These are phyloP conservation scores for Amanita inopinata DNA, from an alignment of 768 basidiomycete genomes.

Conservation along the genomic window DNA sequence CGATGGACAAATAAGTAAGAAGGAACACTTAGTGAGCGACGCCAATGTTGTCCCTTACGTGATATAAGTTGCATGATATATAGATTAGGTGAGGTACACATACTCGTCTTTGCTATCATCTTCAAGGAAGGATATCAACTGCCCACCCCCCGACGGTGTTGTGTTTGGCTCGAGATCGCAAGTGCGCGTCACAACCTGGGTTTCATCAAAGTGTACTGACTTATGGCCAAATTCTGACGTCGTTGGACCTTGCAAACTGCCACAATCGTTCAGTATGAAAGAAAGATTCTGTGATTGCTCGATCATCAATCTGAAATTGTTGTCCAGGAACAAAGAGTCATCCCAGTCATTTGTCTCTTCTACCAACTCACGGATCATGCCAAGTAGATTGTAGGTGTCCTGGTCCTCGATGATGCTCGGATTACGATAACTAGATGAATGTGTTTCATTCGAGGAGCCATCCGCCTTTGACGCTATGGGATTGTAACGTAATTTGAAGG, in stretches of 20 bases:
- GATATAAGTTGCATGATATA: not conserved
- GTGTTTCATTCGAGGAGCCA: not conserved
- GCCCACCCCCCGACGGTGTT: slow-evolving; percentile 1
- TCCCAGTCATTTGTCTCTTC: slow-evolving; percentile 45
- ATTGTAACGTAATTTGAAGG: too few species aligned
- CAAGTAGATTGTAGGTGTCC: slow-evolving; percentile 25
- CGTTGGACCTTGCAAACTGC: slow-evolving; percentile 1
- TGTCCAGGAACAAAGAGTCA: slow-evolving; percentile 34
- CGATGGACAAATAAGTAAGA: not conserved
- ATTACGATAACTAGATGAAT: not conserved
- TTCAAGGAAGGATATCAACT: slow-evolving; percentile 2
- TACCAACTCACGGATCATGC: slow-evolving; percentile 37
- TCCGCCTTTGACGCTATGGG: too few species aligned
- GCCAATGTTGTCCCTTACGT: slow-evolving; percentile 2
- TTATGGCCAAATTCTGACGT: too few species aligned
- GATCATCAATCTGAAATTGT: slow-evolving; percentile 37
- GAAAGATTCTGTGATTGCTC: slow-evolving; percentile 18
- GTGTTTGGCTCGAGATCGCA: not conserved
- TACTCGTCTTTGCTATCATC: not conserved
- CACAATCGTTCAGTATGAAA: too few species aligned
- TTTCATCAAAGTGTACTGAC: too few species aligned
- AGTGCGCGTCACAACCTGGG: not conserved
- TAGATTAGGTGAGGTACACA: not conserved
- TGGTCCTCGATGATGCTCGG: slow-evolving; percentile 9
- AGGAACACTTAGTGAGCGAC: not conserved